Conservation (phyloP, 306 rosid species). For the Rubus idaeus region DNA sequence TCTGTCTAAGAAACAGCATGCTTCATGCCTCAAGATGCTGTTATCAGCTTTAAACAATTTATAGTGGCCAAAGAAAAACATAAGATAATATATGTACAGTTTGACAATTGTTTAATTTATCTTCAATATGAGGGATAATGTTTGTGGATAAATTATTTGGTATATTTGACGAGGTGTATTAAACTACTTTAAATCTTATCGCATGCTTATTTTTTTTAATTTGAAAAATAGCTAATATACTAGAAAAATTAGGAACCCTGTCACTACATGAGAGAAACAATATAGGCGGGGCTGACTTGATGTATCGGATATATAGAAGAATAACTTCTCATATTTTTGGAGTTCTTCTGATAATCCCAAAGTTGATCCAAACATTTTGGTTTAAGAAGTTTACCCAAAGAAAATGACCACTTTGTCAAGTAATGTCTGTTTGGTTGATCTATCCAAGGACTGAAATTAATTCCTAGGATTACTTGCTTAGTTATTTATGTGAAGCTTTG, state of each 20-base stretch:
- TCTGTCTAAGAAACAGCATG: not conserved
- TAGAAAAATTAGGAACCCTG: not conserved
- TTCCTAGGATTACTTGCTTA: not conserved
- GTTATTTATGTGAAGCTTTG: not conserved
- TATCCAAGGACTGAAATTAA: not conserved
- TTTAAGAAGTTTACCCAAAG: not conserved
- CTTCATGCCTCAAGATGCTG: slow-evolving; percentile 9
- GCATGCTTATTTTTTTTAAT: not conserved
- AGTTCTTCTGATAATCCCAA: not conserved
- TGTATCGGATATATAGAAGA: not conserved
- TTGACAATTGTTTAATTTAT: not conserved
- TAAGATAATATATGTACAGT: not conserved
- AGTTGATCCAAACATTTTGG: slow-evolving; percentile 7
- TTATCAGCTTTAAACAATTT: not conserved
- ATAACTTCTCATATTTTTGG: not conserved
- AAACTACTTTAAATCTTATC: not conserved
- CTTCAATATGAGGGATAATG: not conserved
- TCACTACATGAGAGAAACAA: not conserved
- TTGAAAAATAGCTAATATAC: not conserved
- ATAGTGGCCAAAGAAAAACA: not conserved
- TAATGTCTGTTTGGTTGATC: not conserved
- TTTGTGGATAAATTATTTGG: not conserved
- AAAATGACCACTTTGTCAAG: slow-evolving; percentile 12
- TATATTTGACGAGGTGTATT: not conserved
- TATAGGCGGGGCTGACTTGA: not conserved